phyloP scores from a whole-genome alignment of 2,329 filamentous ascomycete genomes.

The Aspergillus hortae region DNA sequence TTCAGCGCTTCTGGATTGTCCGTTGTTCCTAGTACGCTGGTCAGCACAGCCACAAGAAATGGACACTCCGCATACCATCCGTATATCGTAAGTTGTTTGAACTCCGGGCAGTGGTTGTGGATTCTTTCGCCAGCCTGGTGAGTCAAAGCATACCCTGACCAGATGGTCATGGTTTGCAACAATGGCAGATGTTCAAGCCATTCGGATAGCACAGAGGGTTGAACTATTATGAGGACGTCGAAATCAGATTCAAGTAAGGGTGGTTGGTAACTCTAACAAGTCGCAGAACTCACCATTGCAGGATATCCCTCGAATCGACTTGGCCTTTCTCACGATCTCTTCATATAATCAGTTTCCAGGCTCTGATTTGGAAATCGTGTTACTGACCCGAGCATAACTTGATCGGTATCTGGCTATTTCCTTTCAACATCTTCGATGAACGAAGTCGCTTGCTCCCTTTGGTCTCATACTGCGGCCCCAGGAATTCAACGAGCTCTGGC shows the following conservation, averaged over 20 bases:
- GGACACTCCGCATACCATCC: constrained; percentile 36
- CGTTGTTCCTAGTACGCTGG: constrained; percentile 25
- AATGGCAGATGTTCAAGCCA: constrained; percentile 60
- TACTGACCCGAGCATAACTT: constrained; percentile 47
- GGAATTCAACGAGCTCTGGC: constrained; percentile 35
- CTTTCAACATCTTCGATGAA: constrained; percentile 16
- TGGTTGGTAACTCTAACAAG: neutral
- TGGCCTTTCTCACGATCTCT: constrained; percentile 48
- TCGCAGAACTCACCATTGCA: constrained; percentile 42
- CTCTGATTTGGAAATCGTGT: neutral
- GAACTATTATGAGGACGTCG: constrained; percentile 36
- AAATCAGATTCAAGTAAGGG: constrained; percentile 2
- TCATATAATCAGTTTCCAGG: constrained; percentile 6
- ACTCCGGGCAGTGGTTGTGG: constrained; percentile 56
- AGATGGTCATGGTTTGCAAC: constrained; percentile 58
- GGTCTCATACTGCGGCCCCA: constrained; percentile 14
- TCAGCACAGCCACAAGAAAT: neutral
- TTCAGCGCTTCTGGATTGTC: constrained; percentile 47
- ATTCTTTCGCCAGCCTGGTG: constrained; percentile 55
- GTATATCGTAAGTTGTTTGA: constrained; percentile 59
- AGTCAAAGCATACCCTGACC: constrained; percentile 58
- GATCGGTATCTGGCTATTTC: constrained; percentile 40
- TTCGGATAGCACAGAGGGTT: constrained; percentile 49
- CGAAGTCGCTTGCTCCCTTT: constrained; percentile 22
- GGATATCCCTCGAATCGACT: constrained; percentile 57